Percentiles rank a stretch among this genome's conserved stretches.
Evolutionary conservation across 169 alveolate species (phyloP).

Genomic region (Eimeria necatrix): DNA sequence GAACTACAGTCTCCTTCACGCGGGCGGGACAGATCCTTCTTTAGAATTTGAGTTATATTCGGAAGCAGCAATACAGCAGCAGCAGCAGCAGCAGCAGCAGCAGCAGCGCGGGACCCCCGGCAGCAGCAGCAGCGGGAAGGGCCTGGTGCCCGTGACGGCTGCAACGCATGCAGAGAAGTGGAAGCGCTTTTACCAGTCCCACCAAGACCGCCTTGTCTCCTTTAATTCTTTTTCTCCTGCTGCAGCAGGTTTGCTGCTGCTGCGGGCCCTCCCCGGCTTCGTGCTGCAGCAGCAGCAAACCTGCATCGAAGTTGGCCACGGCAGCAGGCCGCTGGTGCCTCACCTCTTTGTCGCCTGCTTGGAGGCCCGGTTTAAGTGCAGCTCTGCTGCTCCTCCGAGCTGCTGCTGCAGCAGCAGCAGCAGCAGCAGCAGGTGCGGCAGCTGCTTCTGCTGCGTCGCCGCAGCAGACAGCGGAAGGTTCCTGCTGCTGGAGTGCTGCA

Average conservation of each 20-base stretch:
- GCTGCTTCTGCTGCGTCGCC: slow-evolving; percentile 69
- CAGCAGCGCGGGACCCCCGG: slow-evolving; percentile 25
- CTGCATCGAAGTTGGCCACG: slow-evolving; percentile 60
- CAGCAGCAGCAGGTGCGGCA: slow-evolving; percentile 62
- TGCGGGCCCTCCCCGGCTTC: slow-evolving; percentile 63
- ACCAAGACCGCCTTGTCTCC: slow-evolving; percentile 55
- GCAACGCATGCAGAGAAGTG: slow-evolving; percentile 59
- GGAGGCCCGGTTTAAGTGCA: slow-evolving; percentile 43
- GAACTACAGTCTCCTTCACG: slow-evolving; percentile 59
- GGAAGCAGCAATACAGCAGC: slow-evolving; percentile 62
- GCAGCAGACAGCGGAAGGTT: slow-evolving; percentile 63
- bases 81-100: slow-evolving; percentile 56
- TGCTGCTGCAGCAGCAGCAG: slow-evolving; percentile 50
- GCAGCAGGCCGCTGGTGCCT: slow-evolving; percentile 63
- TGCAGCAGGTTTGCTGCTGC: slow-evolving; percentile 64
- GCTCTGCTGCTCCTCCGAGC: slow-evolving; percentile 46
- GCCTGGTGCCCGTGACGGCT: slow-evolving; percentile 68
- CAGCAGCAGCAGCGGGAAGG: slow-evolving; percentile 6
- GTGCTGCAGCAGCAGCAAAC: slow-evolving; percentile 53
- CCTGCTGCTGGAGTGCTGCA: slow-evolving; percentile 57
- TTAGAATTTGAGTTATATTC: slow-evolving; percentile 38
- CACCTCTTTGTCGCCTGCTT: slow-evolving; percentile 20
- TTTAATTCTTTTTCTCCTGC: slow-evolving; percentile 66
- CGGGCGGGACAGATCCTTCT: slow-evolving; percentile 64
- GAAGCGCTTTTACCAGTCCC: slow-evolving; percentile 56